Percentiles rank a stretch among this genome's conserved stretches.
These are phyloP conservation scores for Fusarium odoratissimum DNA, from an alignment of 2,329 filamentous ascomycete genomes.

Conservation along the genomic window DNA sequence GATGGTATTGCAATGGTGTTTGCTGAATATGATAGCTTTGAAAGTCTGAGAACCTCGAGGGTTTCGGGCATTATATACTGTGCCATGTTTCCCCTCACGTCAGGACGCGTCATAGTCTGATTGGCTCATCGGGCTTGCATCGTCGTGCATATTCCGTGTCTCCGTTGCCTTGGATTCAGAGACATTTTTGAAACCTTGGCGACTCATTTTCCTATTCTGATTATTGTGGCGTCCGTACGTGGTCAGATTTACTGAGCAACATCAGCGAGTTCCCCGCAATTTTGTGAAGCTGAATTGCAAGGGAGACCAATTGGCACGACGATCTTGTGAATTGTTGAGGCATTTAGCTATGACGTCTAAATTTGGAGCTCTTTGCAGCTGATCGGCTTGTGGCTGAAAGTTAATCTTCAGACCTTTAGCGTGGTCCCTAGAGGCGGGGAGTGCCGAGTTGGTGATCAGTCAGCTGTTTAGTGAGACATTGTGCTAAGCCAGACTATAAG, in stretches of 20 bases:
- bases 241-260: neutral
- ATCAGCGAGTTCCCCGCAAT: neutral
- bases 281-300: neutral
- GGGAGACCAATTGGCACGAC: neutral
- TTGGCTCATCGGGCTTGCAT: neutral
- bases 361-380: neutral
- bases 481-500: no score
- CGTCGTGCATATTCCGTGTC: neutral
- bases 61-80: neutral
- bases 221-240: neutral
- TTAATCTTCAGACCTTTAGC: neutral
- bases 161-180: neutral
- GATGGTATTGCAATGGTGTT: rapidly evolving
- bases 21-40: neutral
- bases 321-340: neutral
- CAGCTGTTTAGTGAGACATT: neutral
- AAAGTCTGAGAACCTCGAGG: neutral
- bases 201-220: neutral
- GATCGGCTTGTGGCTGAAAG: neutral
- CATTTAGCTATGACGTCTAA: neutral
- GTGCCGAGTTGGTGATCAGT: neutral
- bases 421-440: neutral
- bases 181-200: neutral
- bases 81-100: neutral
- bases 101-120: neutral